Evolutionary conservation across 441 rosid genomes (phyloP).

Genomic region (Populus hybrid): DNA sequence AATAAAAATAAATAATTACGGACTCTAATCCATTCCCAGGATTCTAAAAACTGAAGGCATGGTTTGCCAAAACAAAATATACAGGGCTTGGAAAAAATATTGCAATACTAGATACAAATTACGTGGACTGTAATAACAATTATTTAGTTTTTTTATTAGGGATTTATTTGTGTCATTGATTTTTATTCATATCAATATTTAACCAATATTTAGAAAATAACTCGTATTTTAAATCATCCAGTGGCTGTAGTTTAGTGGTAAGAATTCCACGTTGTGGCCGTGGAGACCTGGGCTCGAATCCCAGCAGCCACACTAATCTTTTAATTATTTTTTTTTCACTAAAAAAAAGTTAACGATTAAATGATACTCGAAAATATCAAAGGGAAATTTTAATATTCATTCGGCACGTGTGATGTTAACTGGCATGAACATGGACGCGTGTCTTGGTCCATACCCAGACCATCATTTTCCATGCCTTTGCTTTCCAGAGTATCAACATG

Average conservation of each 20-base stretch:
- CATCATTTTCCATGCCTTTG: not conserved
- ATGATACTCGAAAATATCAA: not conserved
- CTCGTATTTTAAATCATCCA: accelerated
- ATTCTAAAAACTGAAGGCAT: no score
- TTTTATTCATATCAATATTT: no score
- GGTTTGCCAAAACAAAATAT: no score
- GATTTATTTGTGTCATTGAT: no score
- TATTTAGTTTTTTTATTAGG: no score
- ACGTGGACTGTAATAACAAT: no score
- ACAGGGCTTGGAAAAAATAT: no score
- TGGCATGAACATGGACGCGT: not conserved
- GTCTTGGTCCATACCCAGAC: not conserved
- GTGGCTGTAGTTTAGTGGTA: slow-evolving; percentile 54
- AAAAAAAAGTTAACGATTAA: not conserved
- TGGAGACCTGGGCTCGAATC: slow-evolving; percentile 63
- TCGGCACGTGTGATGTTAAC: not conserved
- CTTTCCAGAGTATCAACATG: not conserved
- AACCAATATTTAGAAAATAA: accelerated
- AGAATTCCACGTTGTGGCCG: slow-evolving; percentile 63
- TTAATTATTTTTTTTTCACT: accelerated
- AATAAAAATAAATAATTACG: no score
- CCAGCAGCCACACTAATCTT: slow-evolving; percentile 41
- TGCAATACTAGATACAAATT: no score
- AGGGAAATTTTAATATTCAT: no score
- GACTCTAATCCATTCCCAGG: no score